phyloP scores from a whole-genome alignment of 139 green algal species.

The Auxenochlorella pyrenoidosa region DNA sequence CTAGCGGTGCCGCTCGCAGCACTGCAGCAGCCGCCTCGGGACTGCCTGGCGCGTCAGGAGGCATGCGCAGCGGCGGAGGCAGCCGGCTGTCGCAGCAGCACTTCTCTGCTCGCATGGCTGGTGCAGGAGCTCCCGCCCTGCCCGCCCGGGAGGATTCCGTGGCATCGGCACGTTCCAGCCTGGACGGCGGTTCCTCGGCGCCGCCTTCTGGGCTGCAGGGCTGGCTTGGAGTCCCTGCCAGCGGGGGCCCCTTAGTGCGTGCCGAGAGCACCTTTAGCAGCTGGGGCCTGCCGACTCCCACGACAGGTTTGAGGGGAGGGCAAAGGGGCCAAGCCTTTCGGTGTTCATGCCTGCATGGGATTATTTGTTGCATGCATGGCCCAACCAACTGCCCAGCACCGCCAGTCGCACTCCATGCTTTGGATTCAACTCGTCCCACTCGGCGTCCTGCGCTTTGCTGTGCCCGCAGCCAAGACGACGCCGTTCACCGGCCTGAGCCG shows the following conservation, averaged over 20 bases:
- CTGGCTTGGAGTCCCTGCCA: not conserved
- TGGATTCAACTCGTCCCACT: not conserved
- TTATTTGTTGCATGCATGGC: too few species aligned
- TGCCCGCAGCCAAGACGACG: constrained; percentile 11
- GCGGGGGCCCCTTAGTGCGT: not conserved
- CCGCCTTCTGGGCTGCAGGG: not conserved
- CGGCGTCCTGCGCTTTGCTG: not conserved
- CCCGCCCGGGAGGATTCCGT: not conserved
- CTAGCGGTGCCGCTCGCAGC: not conserved
- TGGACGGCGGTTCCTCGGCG: not conserved
- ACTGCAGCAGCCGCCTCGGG: not conserved
- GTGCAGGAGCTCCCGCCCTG: not conserved
- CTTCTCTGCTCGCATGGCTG: not conserved
- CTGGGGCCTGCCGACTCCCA: constrained; percentile 33
- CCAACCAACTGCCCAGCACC: too few species aligned
- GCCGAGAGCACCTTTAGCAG: constrained; percentile 20
- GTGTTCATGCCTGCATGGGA: too few species aligned
- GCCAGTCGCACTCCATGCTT: too few species aligned
- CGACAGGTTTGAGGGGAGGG: too few species aligned
- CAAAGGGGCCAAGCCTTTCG: too few species aligned
- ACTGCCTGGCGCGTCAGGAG: not conserved
- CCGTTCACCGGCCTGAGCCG: constrained; percentile 18
- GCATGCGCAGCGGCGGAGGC: not conserved
- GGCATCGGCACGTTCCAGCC: not conserved
- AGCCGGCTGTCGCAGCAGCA: constrained; percentile 9